These are phyloP conservation scores for Trichosporon sp. DNA, from an alignment of 1,284 basidiomycete genomes.

Conservation along the genomic window DNA sequence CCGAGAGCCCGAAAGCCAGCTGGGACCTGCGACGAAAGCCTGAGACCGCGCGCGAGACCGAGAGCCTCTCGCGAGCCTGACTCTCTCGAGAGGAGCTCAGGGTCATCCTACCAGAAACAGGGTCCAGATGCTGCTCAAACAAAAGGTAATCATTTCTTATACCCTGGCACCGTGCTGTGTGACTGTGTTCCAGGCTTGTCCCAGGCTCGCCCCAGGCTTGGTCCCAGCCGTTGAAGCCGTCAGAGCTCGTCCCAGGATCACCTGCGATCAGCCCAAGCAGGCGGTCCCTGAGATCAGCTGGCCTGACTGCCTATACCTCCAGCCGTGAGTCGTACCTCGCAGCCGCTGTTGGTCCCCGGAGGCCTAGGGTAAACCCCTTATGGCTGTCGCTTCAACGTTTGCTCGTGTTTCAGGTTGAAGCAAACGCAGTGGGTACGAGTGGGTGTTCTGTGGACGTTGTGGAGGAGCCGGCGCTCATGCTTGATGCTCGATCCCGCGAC, in stretches of 20 bases:
- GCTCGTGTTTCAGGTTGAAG: constrained; percentile 19
- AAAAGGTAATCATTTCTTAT: neutral
- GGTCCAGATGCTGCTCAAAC: constrained; percentile 12
- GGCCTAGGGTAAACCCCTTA: neutral
- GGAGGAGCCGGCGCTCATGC: neutral
- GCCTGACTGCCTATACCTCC: neutral
- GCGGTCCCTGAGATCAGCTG: neutral
- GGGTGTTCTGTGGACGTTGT: neutral
- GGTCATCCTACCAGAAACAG: constrained; percentile 5
- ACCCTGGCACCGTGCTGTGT: constrained; percentile 5
- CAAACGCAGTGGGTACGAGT: neutral
- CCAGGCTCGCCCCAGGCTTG: neutral
- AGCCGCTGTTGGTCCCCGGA: neutral
- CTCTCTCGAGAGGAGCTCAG: constrained; percentile 1
- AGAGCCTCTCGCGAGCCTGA: constrained; percentile 2
- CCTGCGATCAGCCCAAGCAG: neutral
- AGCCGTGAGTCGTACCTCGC: neutral
- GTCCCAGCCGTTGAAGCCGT: neutral
- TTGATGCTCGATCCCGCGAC: constrained; percentile 1
- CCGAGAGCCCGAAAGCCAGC: neutral
- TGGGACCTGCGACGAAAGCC: neutral
- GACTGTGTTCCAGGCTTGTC: constrained; percentile 13
- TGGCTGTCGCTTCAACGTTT: constrained; percentile 15
- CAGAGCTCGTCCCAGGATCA: neutral
- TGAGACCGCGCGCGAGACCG: neutral